Base-by-base conservation (phyloP, 805 yeast species). In the Pichia nanzhaoensis region DNA sequence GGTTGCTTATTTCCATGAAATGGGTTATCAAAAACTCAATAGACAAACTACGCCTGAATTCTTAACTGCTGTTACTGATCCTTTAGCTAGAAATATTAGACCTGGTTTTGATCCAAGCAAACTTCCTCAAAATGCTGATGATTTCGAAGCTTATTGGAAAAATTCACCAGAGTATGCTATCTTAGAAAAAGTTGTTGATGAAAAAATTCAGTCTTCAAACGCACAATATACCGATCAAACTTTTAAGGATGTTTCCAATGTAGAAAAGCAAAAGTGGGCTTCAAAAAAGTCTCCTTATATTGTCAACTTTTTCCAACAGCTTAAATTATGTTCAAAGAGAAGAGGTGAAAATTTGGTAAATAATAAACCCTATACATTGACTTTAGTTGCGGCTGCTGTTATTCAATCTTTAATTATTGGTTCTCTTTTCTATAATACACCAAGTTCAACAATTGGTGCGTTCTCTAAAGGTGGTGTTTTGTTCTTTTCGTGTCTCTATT, bases 11-110 rank as follows among this genome's bases (percentile, higher is more conserved):
- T 81, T 81, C 56, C 56, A 67, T 47, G 64, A 65, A 17, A 77
- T 80, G 84, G 87, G 87, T 37, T 81, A 68, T 67, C 65, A 69
- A 19, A 78, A 81, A 56, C 77, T 80, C 41, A 67, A 68, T 42
- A 74, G 86, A 69, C 80, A 78, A 71, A 77, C 84, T 3, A 78
- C 84, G 40, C 78, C 84, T 6, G 87, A 81, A 58, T 81, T 69
- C 57, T 71, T 81, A 55, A 80, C 86, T 18, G 72, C 84, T 5
- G 73, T 80, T 44, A 81, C 87, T 17, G 82, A 80, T 60, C 84
- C 82, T n/a, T 72, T 70, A 22, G 84, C 80, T 50, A 72, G 85
- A 66, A 59, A 58, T 16, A 48, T 67, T 20, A 63, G 58, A 43
- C 67, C 68, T 14, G 85, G 82, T 13, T 71, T 52, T 32, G 17